Evolutionary conservation across 2,329 filamentous ascomycete genomes (phyloP), one percentile per base, ranked within the genome.

Genomic region (Fusarium sublunatum): DNA sequence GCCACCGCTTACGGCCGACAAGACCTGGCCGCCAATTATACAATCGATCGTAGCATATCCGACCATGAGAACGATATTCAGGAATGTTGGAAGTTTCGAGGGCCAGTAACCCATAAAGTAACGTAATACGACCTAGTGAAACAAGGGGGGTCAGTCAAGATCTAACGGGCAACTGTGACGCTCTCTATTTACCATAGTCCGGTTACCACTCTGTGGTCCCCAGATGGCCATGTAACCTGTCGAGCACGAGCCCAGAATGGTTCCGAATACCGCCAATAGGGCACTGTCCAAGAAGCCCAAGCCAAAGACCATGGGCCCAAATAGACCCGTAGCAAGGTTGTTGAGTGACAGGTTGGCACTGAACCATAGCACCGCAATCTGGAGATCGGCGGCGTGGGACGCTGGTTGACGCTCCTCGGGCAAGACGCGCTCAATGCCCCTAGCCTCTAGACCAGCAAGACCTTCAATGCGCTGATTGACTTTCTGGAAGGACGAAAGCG

Each of bases 161-260:
- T 5, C 19, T 5, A 15, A 11, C 5, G 13, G n/a, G 3, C 15
- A 4, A 15, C 29, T 2, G 22, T 2, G 6, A 13, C 12, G 3
- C 4, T 4, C 13, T 36, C 6, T 2, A 49, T 66, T 51, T 15
- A 75, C 89, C 88, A 93, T 92, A 72, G 93, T 91, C 51, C 91
- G 86, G 63, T 93, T 80, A 5, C 91, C 91, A 65, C 92, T 92
- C 8, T 79, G 78, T 3, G 91, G 88, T 3, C 91, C 91, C 71
- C 93, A 92, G 15, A 86, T 91, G 2, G 88, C 90, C 80, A 93
- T 93, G 76, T 89, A 92, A 71, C 86, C 89, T 13, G 92, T 90
- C 0, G 90, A 88, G 44, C 88, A 71, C 44, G 90, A 83, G n/a
- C 88, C 90, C 9, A 94, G 78, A 5, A 92, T 72, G 69, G 93